A percentile compares a stretch with the other conserved stretches of the same genome.
phyloP scores from a whole-genome alignment of 2,329 filamentous ascomycete genomes.

The Alternaria sp. region DNA sequence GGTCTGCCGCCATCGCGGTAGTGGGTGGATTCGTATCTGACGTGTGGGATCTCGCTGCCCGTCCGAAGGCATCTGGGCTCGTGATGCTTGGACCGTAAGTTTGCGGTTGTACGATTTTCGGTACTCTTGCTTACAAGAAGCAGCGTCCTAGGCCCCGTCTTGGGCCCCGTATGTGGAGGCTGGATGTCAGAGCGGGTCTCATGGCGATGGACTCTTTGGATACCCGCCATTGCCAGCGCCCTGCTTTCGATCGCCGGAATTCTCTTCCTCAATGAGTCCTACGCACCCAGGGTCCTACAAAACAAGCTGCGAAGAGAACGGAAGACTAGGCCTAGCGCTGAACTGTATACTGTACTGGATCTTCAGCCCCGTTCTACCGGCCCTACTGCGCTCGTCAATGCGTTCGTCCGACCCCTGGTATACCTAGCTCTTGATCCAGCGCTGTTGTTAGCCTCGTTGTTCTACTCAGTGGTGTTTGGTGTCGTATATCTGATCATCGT shows the following conservation, averaged over 20 bases:
- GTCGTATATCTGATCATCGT: conserved; percentile 22
- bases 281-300: not conserved
- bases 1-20: conserved; percentile 20
- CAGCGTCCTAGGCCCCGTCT: conserved; percentile 16
- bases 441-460: conserved; percentile 9
- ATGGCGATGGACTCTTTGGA: conserved; percentile 20
- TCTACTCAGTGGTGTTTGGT: conserved; percentile 17
- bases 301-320: not conserved
- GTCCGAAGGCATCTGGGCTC: conserved; percentile 19
- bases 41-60: conserved; percentile 46
- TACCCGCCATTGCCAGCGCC: conserved; percentile 17
- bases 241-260: conserved; percentile 7
- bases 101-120: not conserved
- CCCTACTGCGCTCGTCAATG: conserved; percentile 3
- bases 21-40: conserved; percentile 52
- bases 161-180: conserved; percentile 20
- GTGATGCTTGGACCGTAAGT: conserved; percentile 15
- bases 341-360: conserved; percentile 17
- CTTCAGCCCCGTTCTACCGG: not conserved
- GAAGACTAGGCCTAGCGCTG: not conserved
- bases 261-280: conserved; percentile 9
- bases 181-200: conserved; percentile 19
- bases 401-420: conserved; percentile 7
- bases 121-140: not conserved
- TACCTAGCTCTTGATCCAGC: conserved; percentile 17